Conservation (phyloP, 495 filamentous ascomycete genomes). For the Podospora tetraspora region DNA sequence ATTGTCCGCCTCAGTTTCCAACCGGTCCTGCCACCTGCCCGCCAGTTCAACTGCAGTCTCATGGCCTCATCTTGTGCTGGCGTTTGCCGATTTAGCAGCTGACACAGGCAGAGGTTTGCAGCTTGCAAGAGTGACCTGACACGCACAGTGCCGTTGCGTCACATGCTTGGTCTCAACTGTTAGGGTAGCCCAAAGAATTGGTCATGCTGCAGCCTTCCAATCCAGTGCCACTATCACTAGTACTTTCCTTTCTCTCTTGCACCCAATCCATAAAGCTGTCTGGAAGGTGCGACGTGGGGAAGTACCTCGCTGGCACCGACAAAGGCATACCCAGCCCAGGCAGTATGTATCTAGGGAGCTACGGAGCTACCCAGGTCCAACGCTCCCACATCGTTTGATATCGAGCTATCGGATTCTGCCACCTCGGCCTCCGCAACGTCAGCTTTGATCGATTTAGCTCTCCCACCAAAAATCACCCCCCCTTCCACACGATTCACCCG, state of each 20-base stretch:
- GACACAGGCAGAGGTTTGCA: not conserved
- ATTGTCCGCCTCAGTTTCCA: not conserved
- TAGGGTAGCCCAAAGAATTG: not conserved
- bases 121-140: not conserved
- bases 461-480: not conserved
- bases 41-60: too few relatives aligned
- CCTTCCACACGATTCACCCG: not conserved
- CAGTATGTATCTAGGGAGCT: too few relatives aligned
- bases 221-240: not conserved
- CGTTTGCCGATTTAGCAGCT: not conserved
- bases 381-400: not conserved
- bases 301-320: too few relatives aligned
- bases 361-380: not conserved
- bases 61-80: not conserved
- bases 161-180: not conserved
- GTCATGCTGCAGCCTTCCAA: too few relatives aligned
- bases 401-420: not conserved
- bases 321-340: too few relatives aligned
- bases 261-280: not conserved
- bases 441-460: not conserved
- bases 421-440: not conserved
- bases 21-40: too few relatives aligned
- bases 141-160: not conserved
- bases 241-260: not conserved
- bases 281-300: too few relatives aligned